These are phyloP conservation scores for Lasiodiplodia sp. DNA, from an alignment of 2,329 filamentous ascomycete species.

Conservation along the genomic window DNA sequence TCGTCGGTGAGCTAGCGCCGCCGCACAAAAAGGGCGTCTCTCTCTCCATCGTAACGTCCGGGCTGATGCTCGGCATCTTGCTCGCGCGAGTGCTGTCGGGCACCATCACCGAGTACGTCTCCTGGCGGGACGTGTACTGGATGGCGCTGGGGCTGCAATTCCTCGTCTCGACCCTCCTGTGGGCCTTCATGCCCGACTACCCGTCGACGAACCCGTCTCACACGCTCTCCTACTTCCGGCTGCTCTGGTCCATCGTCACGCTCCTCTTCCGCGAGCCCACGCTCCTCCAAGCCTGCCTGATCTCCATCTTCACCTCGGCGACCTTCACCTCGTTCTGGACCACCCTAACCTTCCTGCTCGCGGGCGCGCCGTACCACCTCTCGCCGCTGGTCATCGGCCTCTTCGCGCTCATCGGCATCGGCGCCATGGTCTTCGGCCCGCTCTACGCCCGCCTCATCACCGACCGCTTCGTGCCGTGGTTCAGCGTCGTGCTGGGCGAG, in stretches of 20 bases:
- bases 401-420: conserved; percentile 79
- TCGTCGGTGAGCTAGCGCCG: conserved; percentile 80
- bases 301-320: conserved; percentile 67
- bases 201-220: conserved; percentile 73
- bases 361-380: conserved; percentile 73
- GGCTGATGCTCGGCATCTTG: conserved; percentile 77
- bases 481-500: conserved; percentile 71
- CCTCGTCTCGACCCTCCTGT: conserved; percentile 69
- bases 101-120: conserved; percentile 74
- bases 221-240: conserved; percentile 66
- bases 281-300: conserved; percentile 72
- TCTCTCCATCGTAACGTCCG: conserved; percentile 77
- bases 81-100: conserved; percentile 78
- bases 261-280: conserved; percentile 72
- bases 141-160: conserved; percentile 75
- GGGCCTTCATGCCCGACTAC: conserved; percentile 81
- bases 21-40: conserved; percentile 71
- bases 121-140: conserved; percentile 83
- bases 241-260: conserved; percentile 69
- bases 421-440: conserved; percentile 71
- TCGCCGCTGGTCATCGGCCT: conserved; percentile 73
- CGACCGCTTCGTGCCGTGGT: conserved; percentile 72
- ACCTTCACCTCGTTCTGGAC: conserved; percentile 76
- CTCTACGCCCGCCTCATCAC: conserved; percentile 74
- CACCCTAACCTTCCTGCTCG: conserved; percentile 80